Conservation (phyloP, 78 protist species). For the Speleostelium caveatum region DNA sequence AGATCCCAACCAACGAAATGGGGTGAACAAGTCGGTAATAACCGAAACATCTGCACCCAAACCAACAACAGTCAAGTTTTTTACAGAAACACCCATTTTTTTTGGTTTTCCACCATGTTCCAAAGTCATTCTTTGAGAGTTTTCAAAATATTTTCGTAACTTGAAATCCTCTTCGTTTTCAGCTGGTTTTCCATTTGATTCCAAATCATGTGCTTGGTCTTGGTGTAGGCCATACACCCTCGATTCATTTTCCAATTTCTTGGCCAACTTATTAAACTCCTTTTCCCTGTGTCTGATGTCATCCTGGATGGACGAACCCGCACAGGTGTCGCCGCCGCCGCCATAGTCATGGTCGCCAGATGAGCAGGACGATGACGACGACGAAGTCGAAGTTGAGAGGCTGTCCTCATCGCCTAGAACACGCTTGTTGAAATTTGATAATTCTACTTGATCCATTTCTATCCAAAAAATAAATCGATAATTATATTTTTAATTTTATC, state of each 20-base stretch:
- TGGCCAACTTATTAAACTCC: not conserved
- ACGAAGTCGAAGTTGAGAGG: too few species aligned
- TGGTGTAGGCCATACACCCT: not conserved
- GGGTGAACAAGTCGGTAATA: slow-evolving; percentile 67
- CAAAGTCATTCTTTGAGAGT: slow-evolving; percentile 23
- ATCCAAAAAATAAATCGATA: too few species aligned
- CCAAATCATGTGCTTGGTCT: not conserved
- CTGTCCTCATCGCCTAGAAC: too few species aligned
- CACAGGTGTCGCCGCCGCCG: too few species aligned
- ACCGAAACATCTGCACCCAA: slow-evolving; percentile 75
- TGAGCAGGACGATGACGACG: too few species aligned
- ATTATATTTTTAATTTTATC: too few species aligned
- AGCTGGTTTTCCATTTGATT: not conserved
- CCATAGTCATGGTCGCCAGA: too few species aligned
- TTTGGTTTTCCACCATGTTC: slow-evolving; percentile 53
- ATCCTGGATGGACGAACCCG: too few species aligned
- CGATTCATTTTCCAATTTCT: not conserved
- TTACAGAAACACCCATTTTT: slow-evolving; percentile 65
- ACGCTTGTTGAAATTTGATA: too few species aligned
- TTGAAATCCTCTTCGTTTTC: slow-evolving; percentile 72
- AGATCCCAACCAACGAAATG: slow-evolving; percentile 10
- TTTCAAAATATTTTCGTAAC: slow-evolving; percentile 64
- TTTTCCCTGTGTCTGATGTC: too few species aligned
- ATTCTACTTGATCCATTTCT: too few species aligned
- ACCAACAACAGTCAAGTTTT: slow-evolving; percentile 73